Percentiles rank a stretch among this genome's conserved stretches.
Evolutionary conservation across 352 stramenopile genomes (phyloP).

Genomic region (Pythium guiyangense): DNA sequence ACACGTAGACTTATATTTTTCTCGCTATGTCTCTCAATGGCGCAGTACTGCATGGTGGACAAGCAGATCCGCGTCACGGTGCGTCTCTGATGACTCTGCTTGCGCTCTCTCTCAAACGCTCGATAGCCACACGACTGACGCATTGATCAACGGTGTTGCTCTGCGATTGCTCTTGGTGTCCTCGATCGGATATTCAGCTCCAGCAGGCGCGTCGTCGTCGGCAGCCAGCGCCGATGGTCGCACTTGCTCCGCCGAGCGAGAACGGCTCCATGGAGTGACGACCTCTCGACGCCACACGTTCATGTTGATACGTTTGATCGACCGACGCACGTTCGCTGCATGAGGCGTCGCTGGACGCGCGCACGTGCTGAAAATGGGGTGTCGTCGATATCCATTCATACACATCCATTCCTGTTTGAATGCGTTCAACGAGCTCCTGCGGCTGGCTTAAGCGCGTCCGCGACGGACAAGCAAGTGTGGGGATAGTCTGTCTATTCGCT

Average conservation of each 20-base stretch:
- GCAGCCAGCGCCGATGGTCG: background rate
- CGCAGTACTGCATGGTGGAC: slow-evolving; percentile 4
- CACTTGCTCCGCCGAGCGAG: background rate
- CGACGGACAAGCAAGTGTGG: no score
- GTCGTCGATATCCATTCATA: no score
- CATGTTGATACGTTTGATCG: no score
- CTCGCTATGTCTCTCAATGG: background rate
- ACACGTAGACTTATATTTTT: background rate
- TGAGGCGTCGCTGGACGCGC: no score
- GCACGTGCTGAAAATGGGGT: no score
- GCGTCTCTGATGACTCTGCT: background rate
- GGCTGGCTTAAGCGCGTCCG: no score
- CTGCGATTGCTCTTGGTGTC: background rate
- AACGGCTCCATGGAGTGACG: slow-evolving; percentile 1
- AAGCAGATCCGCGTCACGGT: slow-evolving; percentile 10
- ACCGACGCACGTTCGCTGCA: no score
- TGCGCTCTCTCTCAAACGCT: background rate
- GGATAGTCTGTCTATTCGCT: no score
- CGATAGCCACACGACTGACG: no score
- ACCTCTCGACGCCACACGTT: background rate
- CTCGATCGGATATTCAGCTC: background rate
- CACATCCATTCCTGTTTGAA: no score
- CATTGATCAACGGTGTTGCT: no score
- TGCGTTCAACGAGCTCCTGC: no score
- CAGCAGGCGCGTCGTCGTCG: slow-evolving; percentile 4